phyloP scores from a whole-genome alignment of 176 grass and related monocot genomes.

The Microstegium vimineum region DNA sequence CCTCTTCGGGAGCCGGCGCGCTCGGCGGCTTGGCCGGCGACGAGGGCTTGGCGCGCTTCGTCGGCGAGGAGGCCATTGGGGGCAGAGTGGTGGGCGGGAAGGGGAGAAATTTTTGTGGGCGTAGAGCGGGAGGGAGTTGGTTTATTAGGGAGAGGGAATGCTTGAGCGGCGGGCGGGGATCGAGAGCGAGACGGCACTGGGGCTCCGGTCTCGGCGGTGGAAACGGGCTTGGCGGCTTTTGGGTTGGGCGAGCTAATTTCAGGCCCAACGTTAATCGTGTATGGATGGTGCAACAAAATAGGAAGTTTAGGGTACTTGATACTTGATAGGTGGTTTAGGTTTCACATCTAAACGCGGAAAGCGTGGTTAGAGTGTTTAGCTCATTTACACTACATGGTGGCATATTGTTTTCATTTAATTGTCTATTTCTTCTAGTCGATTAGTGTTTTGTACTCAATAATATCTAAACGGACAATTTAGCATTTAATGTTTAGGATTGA shows the following conservation, averaged over 20 bases:
- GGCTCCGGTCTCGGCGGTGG: neutral
- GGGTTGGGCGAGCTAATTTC: neutral
- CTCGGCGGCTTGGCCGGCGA: neutral
- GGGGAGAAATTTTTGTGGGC: constrained; percentile 15
- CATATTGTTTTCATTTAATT: no score
- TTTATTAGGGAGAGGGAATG: neutral
- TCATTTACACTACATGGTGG: no score
- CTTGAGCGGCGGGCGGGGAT: neutral
- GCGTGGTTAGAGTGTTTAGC: no score
- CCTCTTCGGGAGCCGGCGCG: neutral
- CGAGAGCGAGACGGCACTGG: neutral
- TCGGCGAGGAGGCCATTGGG: constrained; percentile 38
- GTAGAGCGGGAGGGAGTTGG: constrained; percentile 8
- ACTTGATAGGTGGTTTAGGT: neutral
- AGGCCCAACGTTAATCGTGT: neutral
- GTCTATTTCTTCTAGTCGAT: no score
- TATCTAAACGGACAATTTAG: neutral
- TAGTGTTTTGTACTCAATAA: neutral
- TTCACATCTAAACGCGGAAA: neutral
- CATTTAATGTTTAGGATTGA: neutral
- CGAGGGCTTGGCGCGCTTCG: constrained; percentile 34
- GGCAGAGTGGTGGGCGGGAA: constrained; percentile 28
- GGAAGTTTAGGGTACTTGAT: neutral
- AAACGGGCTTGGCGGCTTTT: neutral
- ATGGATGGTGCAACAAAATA: neutral